These are phyloP conservation scores for Aspergillus glaucus DNA, from an alignment of 2,329 filamentous ascomycete species.

Conservation along the genomic window DNA sequence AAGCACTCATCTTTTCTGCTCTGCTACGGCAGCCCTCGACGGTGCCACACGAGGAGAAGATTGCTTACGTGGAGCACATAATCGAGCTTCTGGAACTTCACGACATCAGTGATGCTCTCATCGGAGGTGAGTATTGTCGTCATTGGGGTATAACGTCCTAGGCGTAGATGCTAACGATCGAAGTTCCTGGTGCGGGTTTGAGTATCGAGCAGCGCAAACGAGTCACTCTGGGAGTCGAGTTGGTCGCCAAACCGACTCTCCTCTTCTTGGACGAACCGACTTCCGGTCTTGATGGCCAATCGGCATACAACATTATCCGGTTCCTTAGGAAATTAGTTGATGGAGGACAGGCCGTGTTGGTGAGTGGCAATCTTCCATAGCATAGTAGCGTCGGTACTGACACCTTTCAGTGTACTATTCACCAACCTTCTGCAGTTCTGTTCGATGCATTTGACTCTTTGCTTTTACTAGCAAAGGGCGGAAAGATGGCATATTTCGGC, in stretches of 20 bases:
- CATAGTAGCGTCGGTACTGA: not conserved
- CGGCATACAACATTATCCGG: constrained; percentile 50
- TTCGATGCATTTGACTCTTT: constrained; percentile 63
- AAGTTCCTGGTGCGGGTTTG: constrained; percentile 49
- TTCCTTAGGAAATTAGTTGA: constrained; percentile 62
- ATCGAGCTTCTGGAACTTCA: constrained; percentile 60
- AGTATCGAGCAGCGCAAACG: constrained; percentile 62
- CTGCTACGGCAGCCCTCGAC: constrained; percentile 54
- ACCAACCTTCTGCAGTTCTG: constrained; percentile 62
- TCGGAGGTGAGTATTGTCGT: constrained; percentile 42
- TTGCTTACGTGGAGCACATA: constrained; percentile 59
- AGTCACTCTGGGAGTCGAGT: constrained; percentile 54
- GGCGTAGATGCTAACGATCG: not conserved
- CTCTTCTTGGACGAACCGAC: constrained; percentile 58
- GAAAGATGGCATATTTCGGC: constrained; percentile 62
- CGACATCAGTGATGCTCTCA: constrained; percentile 56
- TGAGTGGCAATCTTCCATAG: constrained; percentile 18
- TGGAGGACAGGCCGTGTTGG: constrained; percentile 60
- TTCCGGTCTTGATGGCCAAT: constrained; percentile 60
- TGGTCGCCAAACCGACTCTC: constrained; percentile 55
- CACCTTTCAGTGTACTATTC: constrained; percentile 49
- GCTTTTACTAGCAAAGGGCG: constrained; percentile 58
- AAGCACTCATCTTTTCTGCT: constrained; percentile 59
- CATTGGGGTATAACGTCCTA: not conserved
- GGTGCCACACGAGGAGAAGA: constrained; percentile 52